Conservation (phyloP, 1,139 yeast species). For the Geotrichum histeridarum region DNA sequence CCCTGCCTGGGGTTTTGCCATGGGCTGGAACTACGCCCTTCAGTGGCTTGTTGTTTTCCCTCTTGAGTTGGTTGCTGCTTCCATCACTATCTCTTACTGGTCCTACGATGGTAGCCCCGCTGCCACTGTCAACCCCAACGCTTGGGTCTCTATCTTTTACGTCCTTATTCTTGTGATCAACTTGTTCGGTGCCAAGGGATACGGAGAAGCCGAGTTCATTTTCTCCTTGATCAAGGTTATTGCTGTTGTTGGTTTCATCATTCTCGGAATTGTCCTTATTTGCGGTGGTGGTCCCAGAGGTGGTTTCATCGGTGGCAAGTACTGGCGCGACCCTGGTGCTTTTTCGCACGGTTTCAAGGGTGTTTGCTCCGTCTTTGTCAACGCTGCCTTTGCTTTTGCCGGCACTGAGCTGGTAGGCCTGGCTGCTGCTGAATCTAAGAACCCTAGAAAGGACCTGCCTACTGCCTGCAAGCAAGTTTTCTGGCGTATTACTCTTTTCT, state of each 20-base stretch:
- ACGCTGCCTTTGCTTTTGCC: constrained; percentile 85
- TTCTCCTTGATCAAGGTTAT: constrained; percentile 57
- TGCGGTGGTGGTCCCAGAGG: constrained; percentile 66
- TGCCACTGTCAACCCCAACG: constrained; percentile 44
- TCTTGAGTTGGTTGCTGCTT: constrained; percentile 72
- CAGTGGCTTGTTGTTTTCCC: constrained; percentile 80
- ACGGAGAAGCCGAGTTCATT: constrained; percentile 71
- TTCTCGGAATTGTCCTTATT: constrained; percentile 55
- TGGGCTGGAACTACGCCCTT: constrained; percentile 77
- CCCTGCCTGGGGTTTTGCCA: constrained; percentile 74
- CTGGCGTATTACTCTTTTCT: constrained; percentile 67
- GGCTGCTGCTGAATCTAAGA: constrained; percentile 56
- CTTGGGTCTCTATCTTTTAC: constrained; percentile 63
- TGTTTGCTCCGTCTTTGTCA: constrained; percentile 70
- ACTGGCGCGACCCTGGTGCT: constrained; percentile 62
- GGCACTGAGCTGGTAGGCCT: constrained; percentile 81
- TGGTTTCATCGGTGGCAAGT: constrained; percentile 57
- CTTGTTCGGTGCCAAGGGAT: constrained; percentile 68
- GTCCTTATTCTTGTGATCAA: constrained; percentile 52
- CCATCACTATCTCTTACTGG: constrained; percentile 69
- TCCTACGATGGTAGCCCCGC: constrained; percentile 6
- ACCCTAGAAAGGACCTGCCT: constrained; percentile 62
- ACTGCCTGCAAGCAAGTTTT: constrained; percentile 68
- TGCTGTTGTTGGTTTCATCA: constrained; percentile 62
- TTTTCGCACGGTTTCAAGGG: constrained; percentile 72